These are phyloP conservation scores for Claviceps africana DNA, from an alignment of 2,329 filamentous ascomycete genomes.

Conservation along the genomic window DNA sequence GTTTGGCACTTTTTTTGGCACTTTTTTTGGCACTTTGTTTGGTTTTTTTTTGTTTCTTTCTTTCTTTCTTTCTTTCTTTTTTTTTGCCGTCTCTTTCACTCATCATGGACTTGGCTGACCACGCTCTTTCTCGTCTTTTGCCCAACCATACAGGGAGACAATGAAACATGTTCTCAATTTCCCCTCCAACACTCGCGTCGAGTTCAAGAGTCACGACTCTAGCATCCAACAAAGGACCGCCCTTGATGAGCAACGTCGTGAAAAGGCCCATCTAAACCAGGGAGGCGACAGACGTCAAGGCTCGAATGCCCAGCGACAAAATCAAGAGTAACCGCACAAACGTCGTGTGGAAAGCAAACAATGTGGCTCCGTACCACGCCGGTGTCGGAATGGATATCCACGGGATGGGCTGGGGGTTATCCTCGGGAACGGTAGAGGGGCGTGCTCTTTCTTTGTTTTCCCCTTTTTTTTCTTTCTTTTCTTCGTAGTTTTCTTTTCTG, in stretches of 20 bases:
- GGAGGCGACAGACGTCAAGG: constrained; percentile 25
- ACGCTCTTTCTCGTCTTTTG: not conserved
- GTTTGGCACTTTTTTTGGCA: not conserved
- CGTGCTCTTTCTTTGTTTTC: too few species aligned
- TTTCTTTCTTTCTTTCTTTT: too few species aligned
- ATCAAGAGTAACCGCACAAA: constrained; percentile 14
- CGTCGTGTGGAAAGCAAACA: not conserved
- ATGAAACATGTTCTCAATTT: constrained; percentile 83
- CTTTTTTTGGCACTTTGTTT: not conserved
- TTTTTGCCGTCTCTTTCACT: not conserved
- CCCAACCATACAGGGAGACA: constrained; percentile 52
- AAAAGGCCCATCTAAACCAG: constrained; percentile 49
- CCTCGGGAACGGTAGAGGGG: too few species aligned
- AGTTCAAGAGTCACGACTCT: constrained; percentile 93
- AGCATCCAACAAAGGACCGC: constrained; percentile 85
- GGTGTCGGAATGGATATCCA: not conserved
- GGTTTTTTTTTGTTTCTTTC: not conserved
- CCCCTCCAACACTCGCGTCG: constrained; percentile 75
- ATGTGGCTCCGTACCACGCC: not conserved
- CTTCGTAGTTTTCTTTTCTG: too few species aligned
- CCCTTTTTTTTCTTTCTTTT: too few species aligned
- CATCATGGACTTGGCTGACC: not conserved
- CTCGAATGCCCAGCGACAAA: constrained; percentile 18
- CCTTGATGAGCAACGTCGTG: constrained; percentile 81
- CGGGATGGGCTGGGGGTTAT: not conserved